Conservation (phyloP, 441 rosid genomes). For the Populus tomentosa region DNA sequence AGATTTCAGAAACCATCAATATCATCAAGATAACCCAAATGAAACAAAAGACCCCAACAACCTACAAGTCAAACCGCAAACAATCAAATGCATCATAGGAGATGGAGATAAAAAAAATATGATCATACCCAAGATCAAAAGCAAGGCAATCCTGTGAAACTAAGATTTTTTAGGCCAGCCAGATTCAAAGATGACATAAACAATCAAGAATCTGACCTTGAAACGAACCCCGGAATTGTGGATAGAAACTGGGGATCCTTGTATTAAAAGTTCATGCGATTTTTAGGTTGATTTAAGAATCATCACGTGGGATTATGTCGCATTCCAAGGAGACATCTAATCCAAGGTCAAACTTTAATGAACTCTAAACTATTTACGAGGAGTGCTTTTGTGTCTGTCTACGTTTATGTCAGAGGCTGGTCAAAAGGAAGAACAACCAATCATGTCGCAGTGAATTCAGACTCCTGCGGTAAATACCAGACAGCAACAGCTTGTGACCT, state of each 20-base stretch:
- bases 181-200: neutral
- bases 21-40: neutral
- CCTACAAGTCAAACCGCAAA: neutral
- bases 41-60: neutral
- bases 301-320: neutral
- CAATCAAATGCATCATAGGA: neutral
- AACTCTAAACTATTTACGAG: neutral
- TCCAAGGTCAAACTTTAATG: neutral
- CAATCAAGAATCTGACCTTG: neutral
- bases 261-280: neutral
- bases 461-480: neutral
- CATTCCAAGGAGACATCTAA: neutral
- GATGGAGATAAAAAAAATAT: neutral
- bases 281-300: neutral
- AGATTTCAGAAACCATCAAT: neutral
- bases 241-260: neutral
- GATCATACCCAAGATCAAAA: neutral
- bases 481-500: neutral
- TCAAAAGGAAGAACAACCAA: neutral
- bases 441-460: neutral
- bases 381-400: neutral
- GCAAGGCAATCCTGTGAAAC: neutral
- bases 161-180: neutral
- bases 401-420: neutral
- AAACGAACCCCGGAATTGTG: neutral